Base-by-base conservation (phyloP, 345 rosid genomes). In the Cardiospermum halicacabum region DNA sequence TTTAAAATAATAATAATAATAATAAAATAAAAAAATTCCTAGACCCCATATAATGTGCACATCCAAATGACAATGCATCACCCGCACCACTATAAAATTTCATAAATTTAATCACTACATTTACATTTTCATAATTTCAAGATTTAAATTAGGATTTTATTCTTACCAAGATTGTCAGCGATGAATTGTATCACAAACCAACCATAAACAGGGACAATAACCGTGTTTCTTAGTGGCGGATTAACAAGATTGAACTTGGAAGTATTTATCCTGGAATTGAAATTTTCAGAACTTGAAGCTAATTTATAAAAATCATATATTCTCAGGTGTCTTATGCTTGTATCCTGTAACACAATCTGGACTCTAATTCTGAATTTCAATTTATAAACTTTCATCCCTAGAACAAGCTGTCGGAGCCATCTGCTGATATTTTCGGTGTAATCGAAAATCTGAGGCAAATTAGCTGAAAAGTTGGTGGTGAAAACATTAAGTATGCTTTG, bases 1-100 rank as follows among this genome's bases (percentile, higher is more conserved):
- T 70, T 7, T 90, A n/a, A n/a, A n/a, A n/a, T n/a, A n/a, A n/a
- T n/a, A n/a, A n/a, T n/a, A n/a, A n/a, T n/a, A n/a, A n/a, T n/a
- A n/a, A n/a, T n/a, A n/a, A 91, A 1, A 93, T 97, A 61, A 90
- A 22, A 70, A 93, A 93, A 32, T 86, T 94, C 96, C 94, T 53
- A 93, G 18, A 8, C 98, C 97, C 98, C 96, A 89, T 0, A 75
- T 51, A 24, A 93, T 83, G 53, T 93, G 98, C 70, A 85, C 94
- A 71, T 92, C 98, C 85, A 92, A 78, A 81, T 89, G 98, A 70
- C 97, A 89, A 65, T 92, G 98, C 97, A 89, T 82, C 55, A 93
- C 13, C 98, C 97, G 90, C 43, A 85, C 89, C 27, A 97, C 98
- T 89, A 72, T 75, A 66, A 53, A 6, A 47, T n/a, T n/a, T n/a